Conservation (phyloP, 2,329 filamentous ascomycete genomes). For the Aspergillus quadricinctus region DNA sequence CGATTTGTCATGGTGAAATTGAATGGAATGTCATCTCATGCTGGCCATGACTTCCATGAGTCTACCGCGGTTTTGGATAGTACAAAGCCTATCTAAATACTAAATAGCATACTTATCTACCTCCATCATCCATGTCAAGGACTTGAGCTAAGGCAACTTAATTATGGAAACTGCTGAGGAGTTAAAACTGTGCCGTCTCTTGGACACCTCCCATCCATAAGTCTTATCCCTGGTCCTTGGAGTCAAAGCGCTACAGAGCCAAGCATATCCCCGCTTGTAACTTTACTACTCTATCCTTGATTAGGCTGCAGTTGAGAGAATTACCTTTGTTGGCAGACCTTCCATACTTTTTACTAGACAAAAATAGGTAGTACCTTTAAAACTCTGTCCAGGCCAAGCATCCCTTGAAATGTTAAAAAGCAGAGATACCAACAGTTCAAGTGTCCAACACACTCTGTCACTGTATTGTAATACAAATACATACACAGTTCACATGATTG, state of each 20-base stretch:
- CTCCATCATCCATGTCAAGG: background rate
- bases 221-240: slow-evolving; percentile 6
- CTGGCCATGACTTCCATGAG: too few species aligned
- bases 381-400: background rate
- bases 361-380: background rate
- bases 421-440: too few species aligned
- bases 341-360: background rate
- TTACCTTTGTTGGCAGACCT: background rate
- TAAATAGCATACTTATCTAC: background rate
- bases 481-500: background rate
- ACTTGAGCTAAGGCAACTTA: background rate
- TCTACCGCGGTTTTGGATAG: too few species aligned
- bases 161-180: background rate
- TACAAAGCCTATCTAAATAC: too few species aligned
- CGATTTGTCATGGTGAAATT: background rate
- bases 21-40: background rate
- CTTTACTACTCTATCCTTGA: background rate
- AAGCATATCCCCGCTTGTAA: slow-evolving; percentile 13
- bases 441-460: background rate
- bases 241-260: slow-evolving; percentile 21
- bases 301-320: background rate
- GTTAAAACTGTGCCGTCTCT: background rate
- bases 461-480: background rate
- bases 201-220: slow-evolving; percentile 5
- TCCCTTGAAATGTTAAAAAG: background rate